Evolutionary conservation across 257 asterid species (phyloP).

Genomic region (Solanum sitiens): DNA sequence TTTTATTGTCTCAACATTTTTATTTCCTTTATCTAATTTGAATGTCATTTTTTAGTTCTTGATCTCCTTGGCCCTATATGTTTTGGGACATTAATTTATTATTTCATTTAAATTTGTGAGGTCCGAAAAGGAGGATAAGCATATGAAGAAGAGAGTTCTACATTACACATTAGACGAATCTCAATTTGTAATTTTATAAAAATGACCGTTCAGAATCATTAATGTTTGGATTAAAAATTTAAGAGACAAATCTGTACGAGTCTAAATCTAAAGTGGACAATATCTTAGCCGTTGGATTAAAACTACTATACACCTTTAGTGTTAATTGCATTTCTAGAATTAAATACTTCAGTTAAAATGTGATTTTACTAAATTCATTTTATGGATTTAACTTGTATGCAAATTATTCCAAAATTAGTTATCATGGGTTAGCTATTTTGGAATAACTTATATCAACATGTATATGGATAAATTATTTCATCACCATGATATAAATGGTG

Average conservation of each 20-base stretch:
- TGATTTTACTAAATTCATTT: background rate
- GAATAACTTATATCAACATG: no score
- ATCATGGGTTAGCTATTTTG: no score
- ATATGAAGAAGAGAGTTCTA: background rate
- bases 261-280: background rate
- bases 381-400: background rate
- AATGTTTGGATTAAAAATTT: background rate
- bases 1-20: background rate
- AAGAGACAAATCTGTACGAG: accelerated
- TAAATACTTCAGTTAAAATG: background rate
- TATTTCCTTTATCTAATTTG: background rate
- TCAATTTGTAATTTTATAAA: background rate
- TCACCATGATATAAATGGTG: no score
- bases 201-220: background rate
- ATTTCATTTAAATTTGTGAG: background rate
- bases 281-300: background rate
- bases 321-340: background rate
- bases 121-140: background rate
- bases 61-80: background rate
- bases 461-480: no score
- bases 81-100: background rate
- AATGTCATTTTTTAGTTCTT: background rate
- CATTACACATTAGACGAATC: no score
- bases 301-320: background rate
- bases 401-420: no score